Percentiles rank a stretch among this genome's conserved stretches.
Conservation (phyloP, 176 grass and related monocot genomes). For the Thalia dealbata region DNA sequence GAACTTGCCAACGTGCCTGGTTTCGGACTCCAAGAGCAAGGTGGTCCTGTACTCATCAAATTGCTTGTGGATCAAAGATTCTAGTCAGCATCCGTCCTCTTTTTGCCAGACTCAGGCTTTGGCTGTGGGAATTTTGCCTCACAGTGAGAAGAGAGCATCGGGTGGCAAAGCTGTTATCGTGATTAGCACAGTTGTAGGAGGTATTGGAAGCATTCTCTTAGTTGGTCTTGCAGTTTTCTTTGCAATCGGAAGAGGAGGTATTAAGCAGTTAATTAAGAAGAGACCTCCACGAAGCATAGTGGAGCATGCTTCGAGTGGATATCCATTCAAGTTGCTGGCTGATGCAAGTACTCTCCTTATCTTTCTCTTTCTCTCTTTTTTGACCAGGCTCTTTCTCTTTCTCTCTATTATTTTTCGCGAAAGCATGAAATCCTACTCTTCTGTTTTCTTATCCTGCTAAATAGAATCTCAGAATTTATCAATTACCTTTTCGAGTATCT, state of each 20-base stretch:
- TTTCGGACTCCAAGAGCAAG: constrained; percentile 25
- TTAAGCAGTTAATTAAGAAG: constrained; percentile 25
- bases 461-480: not conserved
- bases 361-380: too few species aligned
- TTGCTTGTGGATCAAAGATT: constrained; percentile 41
- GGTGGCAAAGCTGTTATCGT: constrained; percentile 18
- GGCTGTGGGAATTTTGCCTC: constrained; percentile 63
- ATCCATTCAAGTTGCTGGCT: constrained; percentile 55
- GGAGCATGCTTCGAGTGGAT: constrained; percentile 47
- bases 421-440: not conserved
- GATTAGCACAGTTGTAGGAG: constrained; percentile 30
- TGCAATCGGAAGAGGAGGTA: constrained; percentile 29
- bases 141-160: constrained; percentile 28
- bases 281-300: constrained; percentile 30
- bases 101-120: constrained; percentile 84
- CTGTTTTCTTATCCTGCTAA: not conserved
- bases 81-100: constrained; percentile 44
- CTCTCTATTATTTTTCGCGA: too few species aligned
- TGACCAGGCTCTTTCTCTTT: not conserved
- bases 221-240: constrained; percentile 36
- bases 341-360: constrained; percentile 62
- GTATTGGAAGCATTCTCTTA: constrained; percentile 21
- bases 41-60: constrained; percentile 45
- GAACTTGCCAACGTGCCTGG: constrained; percentile 48
- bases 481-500: not conserved